Evolutionary conservation across 73 alveolate genomes (phyloP).

Genomic region (Blepharisma japonicum): DNA sequence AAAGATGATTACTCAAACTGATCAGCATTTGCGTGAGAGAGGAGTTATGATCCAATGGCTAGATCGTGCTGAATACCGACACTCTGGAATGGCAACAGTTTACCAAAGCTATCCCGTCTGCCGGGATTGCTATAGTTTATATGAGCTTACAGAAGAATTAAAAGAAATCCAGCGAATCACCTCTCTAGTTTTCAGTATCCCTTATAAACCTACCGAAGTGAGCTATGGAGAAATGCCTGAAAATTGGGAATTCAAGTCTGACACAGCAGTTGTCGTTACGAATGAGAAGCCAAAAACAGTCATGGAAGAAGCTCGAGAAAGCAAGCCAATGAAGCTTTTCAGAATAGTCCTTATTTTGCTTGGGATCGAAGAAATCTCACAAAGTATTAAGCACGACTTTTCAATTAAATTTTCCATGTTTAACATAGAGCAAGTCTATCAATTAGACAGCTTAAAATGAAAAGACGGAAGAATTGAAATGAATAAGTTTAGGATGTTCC

Average conservation of each 20-base stretch:
- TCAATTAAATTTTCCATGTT: neutral
- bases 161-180: conserved; percentile 55
- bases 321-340: conserved; percentile 37
- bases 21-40: conserved; percentile 53
- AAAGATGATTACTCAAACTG: conserved; percentile 81
- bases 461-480: neutral
- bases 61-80: conserved; percentile 68
- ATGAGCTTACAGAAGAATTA: conserved; percentile 70
- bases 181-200: conserved; percentile 62
- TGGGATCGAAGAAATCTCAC: conserved; percentile 4
- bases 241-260: conserved; percentile 13
- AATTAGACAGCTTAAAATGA: neutral
- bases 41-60: conserved; percentile 42
- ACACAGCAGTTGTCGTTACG: conserved; percentile 28
- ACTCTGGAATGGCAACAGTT: conserved; percentile 74
- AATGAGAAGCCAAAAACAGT: conserved; percentile 34
- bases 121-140: conserved; percentile 69
- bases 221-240: conserved; percentile 39
- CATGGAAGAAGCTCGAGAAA: conserved; percentile 35
- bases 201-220: conserved; percentile 41
- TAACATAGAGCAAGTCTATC: neutral
- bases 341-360: conserved; percentile 37
- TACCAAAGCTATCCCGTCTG: conserved; percentile 77
- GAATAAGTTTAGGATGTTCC: conserved; percentile 1
- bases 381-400: neutral